A percentile compares a stretch with the other conserved stretches of the same genome.
Evolutionary conservation across 2,329 filamentous ascomycete species (phyloP).

Genomic region (Apiospora aurea): DNA sequence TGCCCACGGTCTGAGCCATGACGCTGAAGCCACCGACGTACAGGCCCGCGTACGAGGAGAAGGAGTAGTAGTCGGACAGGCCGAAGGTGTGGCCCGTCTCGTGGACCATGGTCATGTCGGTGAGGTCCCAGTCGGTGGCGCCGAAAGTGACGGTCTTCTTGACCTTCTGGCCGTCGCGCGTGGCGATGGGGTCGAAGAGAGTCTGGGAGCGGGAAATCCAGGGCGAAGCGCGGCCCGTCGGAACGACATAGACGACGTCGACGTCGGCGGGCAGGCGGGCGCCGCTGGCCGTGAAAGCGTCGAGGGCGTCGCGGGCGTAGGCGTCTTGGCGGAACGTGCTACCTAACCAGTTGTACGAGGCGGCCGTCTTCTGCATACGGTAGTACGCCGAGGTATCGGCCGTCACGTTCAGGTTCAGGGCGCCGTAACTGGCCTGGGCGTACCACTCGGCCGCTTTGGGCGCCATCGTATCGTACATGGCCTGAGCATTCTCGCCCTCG

Average conservation of each 20-base stretch:
- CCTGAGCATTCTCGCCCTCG: conserved; percentile 32
- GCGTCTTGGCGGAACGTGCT: background rate
- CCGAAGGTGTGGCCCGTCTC: conserved; percentile 18
- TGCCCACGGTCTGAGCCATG: background rate
- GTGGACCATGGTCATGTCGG: background rate
- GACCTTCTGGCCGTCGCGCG: conserved; percentile 28
- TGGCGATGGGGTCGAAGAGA: conserved; percentile 35
- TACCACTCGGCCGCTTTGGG: conserved; percentile 38
- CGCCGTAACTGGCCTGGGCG: conserved; percentile 34
- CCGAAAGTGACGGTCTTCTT: conserved; percentile 40
- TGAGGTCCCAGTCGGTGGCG: conserved; percentile 36
- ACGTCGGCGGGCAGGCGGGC: background rate
- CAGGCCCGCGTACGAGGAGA: background rate
- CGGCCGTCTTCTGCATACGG: conserved; percentile 35
- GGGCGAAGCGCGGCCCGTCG: conserved; percentile 37
- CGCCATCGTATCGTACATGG: conserved; percentile 36
- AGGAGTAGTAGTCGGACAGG: conserved; percentile 12
- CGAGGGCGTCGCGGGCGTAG: background rate
- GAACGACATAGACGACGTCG: conserved; percentile 41
- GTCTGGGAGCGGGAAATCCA: conserved; percentile 39
- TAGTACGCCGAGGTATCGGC: conserved; percentile 38
- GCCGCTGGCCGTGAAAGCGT: background rate
- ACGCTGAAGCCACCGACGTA: conserved; percentile 1
- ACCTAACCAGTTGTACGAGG: conserved; percentile 36
- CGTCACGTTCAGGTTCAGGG: conserved; percentile 31